These are phyloP conservation scores for Coniosporium apollinis DNA, from an alignment of 495 filamentous ascomycete genomes.

Conservation along the genomic window DNA sequence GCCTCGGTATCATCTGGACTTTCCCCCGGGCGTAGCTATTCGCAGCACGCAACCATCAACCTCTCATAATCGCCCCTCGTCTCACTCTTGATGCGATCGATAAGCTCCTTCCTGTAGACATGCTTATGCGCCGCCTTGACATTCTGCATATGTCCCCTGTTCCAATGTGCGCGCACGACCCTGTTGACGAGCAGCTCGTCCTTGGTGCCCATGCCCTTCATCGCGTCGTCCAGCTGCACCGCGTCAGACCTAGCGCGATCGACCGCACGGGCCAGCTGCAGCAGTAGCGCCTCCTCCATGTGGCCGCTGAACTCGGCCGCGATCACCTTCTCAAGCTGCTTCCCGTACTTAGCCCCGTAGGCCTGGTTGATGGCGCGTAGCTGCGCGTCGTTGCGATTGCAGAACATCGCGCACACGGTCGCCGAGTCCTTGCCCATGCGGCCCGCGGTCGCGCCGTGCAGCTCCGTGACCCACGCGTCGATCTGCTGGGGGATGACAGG, in stretches of 20 bases:
- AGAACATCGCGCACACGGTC: constrained; percentile 60
- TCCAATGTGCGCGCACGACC: constrained; percentile 66
- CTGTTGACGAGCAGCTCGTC: constrained; percentile 61
- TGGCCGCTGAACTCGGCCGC: constrained; percentile 75
- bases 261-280: constrained; percentile 55
- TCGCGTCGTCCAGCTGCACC: constrained; percentile 58
- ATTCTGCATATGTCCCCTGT: constrained; percentile 47
- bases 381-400: constrained; percentile 55
- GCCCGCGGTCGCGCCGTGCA: constrained; percentile 58
- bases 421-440: constrained; percentile 57
- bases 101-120: constrained; percentile 43
- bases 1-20: too few species aligned
- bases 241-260: constrained; percentile 77
- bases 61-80: constrained; percentile 74
- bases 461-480: constrained; percentile 50
- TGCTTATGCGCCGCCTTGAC: constrained; percentile 59
- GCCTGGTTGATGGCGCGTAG: constrained; percentile 59
- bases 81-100: constrained; percentile 54
- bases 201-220: constrained; percentile 77
- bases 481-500: constrained; percentile 53
- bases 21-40: too few species aligned
- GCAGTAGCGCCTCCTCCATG: constrained; percentile 73
- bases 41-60: constrained; percentile 37
- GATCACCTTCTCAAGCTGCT: constrained; percentile 52
- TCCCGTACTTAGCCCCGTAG: constrained; percentile 49